phyloP scores from a whole-genome alignment of 345 rosid species.

The Eucalyptus grandis region DNA sequence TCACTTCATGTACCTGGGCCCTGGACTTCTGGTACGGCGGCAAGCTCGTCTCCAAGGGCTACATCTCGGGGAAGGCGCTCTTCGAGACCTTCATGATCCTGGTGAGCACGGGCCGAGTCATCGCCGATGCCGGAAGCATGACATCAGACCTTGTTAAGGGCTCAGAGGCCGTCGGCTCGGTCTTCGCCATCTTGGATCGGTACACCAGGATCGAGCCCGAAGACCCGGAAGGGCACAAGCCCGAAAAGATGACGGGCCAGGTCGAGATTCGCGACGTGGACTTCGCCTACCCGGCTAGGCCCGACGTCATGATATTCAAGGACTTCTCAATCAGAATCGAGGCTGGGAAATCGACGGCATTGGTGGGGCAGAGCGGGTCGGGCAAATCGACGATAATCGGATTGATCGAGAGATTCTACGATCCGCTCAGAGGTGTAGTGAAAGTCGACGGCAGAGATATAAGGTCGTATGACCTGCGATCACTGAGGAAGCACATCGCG shows the following conservation, averaged over 20 bases:
- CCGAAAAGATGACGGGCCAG: conserved; percentile 26
- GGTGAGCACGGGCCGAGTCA: conserved; percentile 51
- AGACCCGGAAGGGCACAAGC: conserved; percentile 27
- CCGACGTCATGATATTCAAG: conserved; percentile 30
- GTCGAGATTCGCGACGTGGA: conserved; percentile 32
- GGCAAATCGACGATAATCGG: conserved; percentile 73
- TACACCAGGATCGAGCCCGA: conserved; percentile 40
- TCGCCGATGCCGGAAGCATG: conserved; percentile 72
- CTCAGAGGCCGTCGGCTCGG: conserved; percentile 30
- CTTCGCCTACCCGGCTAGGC: conserved; percentile 58
- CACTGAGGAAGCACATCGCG: conserved; percentile 51
- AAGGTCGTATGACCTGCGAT: conserved; percentile 30
- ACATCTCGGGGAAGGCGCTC: conserved; percentile 31
- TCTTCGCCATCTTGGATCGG: conserved; percentile 48
- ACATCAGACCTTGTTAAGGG: conserved; percentile 57
- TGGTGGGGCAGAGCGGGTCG: conserved; percentile 76
- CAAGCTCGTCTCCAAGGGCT: conserved; percentile 32
- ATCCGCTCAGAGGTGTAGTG: conserved; percentile 38
- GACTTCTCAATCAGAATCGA: conserved; percentile 41
- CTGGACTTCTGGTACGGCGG: conserved; percentile 71
- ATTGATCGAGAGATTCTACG: conserved; percentile 55
- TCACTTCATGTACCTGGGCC: conserved; percentile 37
- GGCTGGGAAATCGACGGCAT: conserved; percentile 58
- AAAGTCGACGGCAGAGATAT: conserved; percentile 48
- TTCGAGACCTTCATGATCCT: conserved; percentile 55